A percentile compares a stretch with the other conserved stretches of the same genome.
phyloP scores from a whole-genome alignment of 2,329 filamentous ascomycete species.

The Diplocarpon mali region DNA sequence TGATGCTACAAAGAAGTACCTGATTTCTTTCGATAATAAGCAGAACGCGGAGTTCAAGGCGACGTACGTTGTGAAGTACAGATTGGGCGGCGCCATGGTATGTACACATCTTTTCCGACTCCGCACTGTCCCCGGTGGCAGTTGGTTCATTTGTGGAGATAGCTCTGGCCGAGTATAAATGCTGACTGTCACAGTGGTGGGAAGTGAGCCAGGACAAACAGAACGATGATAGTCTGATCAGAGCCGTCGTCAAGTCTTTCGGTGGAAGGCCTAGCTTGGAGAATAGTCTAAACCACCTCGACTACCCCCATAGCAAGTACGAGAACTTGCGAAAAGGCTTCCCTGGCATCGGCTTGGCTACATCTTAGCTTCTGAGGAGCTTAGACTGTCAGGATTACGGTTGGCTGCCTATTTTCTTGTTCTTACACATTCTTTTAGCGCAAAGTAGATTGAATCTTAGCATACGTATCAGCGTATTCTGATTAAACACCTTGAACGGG shows the following conservation, averaged over 20 bases:
- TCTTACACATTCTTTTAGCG: no score
- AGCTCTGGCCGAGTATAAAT: no score
- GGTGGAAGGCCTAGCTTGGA: constrained; percentile 28
- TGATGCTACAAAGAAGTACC: constrained; percentile 42
- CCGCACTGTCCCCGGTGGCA: no score
- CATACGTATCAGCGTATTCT: no score
- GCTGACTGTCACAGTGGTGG: constrained; percentile 46
- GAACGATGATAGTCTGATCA: constrained; percentile 50
- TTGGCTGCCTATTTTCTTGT: no score
- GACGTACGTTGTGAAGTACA: constrained; percentile 27
- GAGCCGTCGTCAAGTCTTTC: constrained; percentile 32
- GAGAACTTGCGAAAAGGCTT: constrained; percentile 34
- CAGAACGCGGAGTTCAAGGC: constrained; percentile 27
- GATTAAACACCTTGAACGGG: no score
- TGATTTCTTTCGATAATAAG: constrained; percentile 56
- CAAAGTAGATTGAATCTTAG: no score
- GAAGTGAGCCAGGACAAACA: constrained; percentile 59
- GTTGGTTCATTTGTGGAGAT: no score
- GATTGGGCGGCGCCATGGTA: constrained; percentile 60
- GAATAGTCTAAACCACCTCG: constrained; percentile 36
- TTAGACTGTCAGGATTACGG: no score
- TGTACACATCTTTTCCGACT: no score
- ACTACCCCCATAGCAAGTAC: constrained; percentile 42
- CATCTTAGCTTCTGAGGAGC: no score
- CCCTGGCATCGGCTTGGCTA: no score